phyloP scores from a whole-genome alignment of 164 flowering plant genomes.

The Chimonanthus praecox region DNA sequence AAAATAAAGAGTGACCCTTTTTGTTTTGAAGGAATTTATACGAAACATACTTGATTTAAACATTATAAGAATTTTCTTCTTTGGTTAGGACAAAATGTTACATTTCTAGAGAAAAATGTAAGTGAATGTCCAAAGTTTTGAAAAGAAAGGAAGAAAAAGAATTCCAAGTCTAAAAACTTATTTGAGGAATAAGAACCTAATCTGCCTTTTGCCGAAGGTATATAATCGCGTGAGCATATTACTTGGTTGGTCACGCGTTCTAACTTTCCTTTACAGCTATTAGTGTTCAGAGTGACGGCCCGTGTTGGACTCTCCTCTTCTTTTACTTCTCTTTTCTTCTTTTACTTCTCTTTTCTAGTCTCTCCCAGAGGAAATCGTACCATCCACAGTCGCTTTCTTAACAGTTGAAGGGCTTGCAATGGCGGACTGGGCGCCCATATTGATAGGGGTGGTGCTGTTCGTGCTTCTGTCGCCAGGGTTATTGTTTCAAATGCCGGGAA shows the following conservation, averaged over 20 bases:
- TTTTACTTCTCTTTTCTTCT: not conserved
- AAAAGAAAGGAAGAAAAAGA: too few species aligned
- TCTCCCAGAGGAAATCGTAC: not conserved
- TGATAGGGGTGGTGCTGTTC: conserved; percentile 49
- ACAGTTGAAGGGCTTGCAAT: conserved; percentile 13
- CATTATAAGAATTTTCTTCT: too few species aligned
- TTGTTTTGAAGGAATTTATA: too few species aligned
- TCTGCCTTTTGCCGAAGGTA: not conserved
- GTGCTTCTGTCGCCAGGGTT: conserved; percentile 60
- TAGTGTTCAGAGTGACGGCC: too few species aligned
- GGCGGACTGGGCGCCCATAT: conserved; percentile 68
- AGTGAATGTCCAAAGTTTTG: too few species aligned
- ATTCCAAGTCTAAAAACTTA: too few species aligned
- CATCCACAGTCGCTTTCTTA: not conserved
- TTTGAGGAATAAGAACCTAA: too few species aligned
- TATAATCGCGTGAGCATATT: not conserved
- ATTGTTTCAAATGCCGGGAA: conserved; percentile 56
- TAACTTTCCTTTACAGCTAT: not conserved
- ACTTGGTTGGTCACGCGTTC: not conserved
- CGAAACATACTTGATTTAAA: too few species aligned
- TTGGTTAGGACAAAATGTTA: too few species aligned
- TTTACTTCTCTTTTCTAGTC: too few species aligned
- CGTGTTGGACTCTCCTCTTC: not conserved
- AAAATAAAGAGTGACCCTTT: too few species aligned
- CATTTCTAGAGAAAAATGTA: too few species aligned